These are phyloP conservation scores for Pichia sp. DNA, from an alignment of 1,139 yeast species.

Conservation along the genomic window DNA sequence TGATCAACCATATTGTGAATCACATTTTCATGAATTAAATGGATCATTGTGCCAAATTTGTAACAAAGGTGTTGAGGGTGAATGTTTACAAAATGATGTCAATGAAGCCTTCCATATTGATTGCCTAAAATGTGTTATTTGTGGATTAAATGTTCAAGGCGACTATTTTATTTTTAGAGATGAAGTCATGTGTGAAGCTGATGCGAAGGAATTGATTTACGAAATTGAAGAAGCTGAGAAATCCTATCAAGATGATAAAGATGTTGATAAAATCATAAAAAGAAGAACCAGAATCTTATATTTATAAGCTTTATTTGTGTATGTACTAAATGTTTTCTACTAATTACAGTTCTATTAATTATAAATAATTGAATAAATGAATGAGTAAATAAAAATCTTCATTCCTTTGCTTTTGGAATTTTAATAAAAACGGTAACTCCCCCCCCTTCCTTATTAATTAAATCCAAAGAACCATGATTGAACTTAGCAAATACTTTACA, in stretches of 20 bases:
- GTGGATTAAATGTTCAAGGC: constrained; percentile 39
- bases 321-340: neutral
- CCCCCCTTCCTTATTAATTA: constrained; percentile 18
- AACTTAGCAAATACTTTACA: constrained; percentile 24
- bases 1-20: constrained; percentile 75
- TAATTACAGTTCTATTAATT: neutral
- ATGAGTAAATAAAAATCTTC: neutral
- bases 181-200: constrained; percentile 44
- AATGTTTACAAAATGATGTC: constrained; percentile 73
- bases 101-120: constrained; percentile 59
- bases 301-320: constrained; percentile 11
- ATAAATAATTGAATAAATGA: neutral
- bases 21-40: constrained; percentile 74
- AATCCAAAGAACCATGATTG: constrained; percentile 21
- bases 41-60: constrained; percentile 71
- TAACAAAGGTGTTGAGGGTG: constrained; percentile 77
- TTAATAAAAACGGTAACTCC: constrained; percentile 23
- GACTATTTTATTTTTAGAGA: constrained; percentile 56
- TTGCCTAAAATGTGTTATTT: constrained; percentile 54
- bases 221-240: constrained; percentile 14
- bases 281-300: constrained; percentile 28
- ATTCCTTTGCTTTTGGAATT: constrained; percentile 16
- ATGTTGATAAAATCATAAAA: constrained; percentile 20
- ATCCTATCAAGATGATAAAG: constrained; percentile 5
- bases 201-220: constrained; percentile 21